Evolutionary conservation across 164 flowering plant species (phyloP).

Genomic region (Cinnamomum chago): DNA sequence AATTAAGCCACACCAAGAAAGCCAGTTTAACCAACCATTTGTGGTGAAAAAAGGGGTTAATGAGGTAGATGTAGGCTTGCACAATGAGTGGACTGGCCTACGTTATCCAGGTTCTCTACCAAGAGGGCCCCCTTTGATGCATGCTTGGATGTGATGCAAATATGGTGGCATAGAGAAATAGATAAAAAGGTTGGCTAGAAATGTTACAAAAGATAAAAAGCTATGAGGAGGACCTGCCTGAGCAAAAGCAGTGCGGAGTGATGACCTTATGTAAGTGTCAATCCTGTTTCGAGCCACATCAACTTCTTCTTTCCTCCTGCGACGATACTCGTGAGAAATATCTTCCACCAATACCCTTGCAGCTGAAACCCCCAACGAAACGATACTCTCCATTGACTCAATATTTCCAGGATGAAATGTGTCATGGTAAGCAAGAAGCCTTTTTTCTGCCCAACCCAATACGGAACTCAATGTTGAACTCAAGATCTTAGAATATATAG

Average conservation of each 20-base stretch:
- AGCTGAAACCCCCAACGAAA: constrained; percentile 53
- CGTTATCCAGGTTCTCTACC: neutral
- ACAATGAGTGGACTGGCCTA: neutral
- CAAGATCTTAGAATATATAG: constrained; percentile 44
- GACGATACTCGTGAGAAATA: constrained; percentile 53
- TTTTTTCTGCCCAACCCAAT: constrained; percentile 75
- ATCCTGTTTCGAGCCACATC: constrained; percentile 50
- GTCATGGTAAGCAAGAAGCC: constrained; percentile 74
- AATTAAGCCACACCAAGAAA: neutral
- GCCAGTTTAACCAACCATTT: neutral
- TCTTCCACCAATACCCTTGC: constrained; percentile 66
- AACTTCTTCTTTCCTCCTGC: constrained; percentile 46
- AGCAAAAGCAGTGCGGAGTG: constrained; percentile 66
- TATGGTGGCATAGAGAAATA: neutral
- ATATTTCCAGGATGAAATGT: constrained; percentile 44
- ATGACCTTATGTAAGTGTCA: constrained; percentile 80
- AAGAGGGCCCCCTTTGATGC: neutral
- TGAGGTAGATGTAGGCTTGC: neutral
- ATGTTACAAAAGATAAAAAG: neutral
- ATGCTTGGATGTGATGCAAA: neutral
- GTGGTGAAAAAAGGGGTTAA: neutral
- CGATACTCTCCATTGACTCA: constrained; percentile 49
- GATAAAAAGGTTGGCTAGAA: neutral
- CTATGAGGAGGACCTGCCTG: constrained; percentile 53
- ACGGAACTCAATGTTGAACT: constrained; percentile 49